Conservation (phyloP, 208 protist species). For the Strigomonas galati region DNA sequence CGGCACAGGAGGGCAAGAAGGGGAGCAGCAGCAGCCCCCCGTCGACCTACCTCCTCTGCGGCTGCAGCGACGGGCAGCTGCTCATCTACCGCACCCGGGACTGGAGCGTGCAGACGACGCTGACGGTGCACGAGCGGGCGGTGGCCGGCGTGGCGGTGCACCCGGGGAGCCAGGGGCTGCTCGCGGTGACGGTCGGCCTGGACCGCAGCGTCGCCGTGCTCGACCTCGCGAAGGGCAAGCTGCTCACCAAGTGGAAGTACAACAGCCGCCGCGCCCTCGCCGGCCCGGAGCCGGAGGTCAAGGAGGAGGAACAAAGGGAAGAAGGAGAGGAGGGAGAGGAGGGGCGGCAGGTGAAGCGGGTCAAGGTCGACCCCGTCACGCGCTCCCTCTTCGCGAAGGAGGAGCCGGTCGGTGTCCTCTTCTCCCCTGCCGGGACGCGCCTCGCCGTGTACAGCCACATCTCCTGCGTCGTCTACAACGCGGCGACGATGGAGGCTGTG, state of each 20-base stretch:
- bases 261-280: conserved; percentile 10
- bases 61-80: conserved; percentile 53
- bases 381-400: conserved; percentile 24
- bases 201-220: conserved; percentile 66
- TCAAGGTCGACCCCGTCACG: background rate
- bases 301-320: conserved; percentile 1
- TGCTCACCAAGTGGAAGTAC: conserved; percentile 84
- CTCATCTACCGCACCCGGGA: conserved; percentile 66
- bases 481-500: conserved; percentile 30
- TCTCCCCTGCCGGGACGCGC: conserved; percentile 38
- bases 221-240: conserved; percentile 41
- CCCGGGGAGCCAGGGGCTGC: conserved; percentile 40
- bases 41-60: conserved; percentile 57
- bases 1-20: conserved; percentile 8
- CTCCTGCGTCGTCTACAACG: conserved; percentile 54
- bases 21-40: background rate
- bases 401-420: conserved; percentile 40
- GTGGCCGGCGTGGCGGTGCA: conserved; percentile 46
- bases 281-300: conserved; percentile 1
- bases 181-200: conserved; percentile 49
- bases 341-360: background rate
- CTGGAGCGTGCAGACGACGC: conserved; percentile 34
- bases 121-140: conserved; percentile 56
- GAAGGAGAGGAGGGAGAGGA: background rate
- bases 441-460: conserved; percentile 43